Conservation (phyloP, 208 protist genomes). For the Trypanosoma lewisi region DNA sequence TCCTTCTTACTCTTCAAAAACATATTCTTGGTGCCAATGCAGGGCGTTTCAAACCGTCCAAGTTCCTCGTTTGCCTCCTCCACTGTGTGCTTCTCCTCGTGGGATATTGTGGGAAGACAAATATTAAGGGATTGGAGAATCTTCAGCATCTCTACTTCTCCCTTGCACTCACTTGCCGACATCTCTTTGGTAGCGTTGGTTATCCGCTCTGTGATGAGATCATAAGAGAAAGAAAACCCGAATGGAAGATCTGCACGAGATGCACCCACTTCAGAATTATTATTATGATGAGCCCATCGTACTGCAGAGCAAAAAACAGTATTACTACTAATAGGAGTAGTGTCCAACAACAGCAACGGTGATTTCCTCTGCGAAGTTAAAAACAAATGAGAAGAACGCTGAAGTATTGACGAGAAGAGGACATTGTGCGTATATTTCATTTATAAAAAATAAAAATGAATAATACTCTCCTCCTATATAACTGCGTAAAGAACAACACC, state of each 20-base stretch:
- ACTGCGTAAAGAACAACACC: not conserved
- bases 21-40: slow-evolving; percentile 79
- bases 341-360: not conserved
- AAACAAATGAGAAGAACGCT: not conserved
- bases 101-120: slow-evolving; percentile 50
- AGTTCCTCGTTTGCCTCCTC: slow-evolving; percentile 70
- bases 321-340: not conserved
- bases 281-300: not conserved
- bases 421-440: not conserved
- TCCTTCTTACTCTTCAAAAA: slow-evolving; percentile 92
- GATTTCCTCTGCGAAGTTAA: not conserved
- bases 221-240: slow-evolving; percentile 17
- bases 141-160: slow-evolving; percentile 55
- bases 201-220: slow-evolving; percentile 10
- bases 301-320: slow-evolving; percentile 2
- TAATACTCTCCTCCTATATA: not conserved
- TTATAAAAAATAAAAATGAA: no score
- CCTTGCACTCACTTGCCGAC: slow-evolving; percentile 52
- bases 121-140: slow-evolving; percentile 47
- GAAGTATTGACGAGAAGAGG: not conserved
- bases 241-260: slow-evolving; percentile 1
- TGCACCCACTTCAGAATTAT: not conserved
- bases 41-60: slow-evolving; percentile 38
- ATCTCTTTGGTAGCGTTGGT: slow-evolving; percentile 29
- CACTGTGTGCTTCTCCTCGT: slow-evolving; percentile 72